Evolutionary conservation across 306 rosid genomes (phyloP), one percentile per base, ranked within the genome.

Genomic region (Astragalus glycyphyllos): DNA sequence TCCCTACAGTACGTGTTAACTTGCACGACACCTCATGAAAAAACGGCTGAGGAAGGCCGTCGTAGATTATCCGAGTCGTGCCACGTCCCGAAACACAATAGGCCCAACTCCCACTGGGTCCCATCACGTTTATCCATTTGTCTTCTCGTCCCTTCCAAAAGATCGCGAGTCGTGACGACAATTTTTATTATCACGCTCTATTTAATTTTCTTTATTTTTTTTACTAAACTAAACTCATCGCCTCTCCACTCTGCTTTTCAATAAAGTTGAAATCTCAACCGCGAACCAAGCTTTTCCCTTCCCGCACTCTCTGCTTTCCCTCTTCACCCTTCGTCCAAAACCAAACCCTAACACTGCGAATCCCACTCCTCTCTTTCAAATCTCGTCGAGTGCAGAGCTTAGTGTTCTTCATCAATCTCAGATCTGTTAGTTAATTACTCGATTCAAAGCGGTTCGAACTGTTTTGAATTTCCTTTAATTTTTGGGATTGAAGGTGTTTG

Each of bases 331-430:
- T 60, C 48, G n/a, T 75, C 2, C 5, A 26, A 45, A 69, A 76
- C 83, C 72, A 88, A 92, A 86, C 96, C 98, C 96, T 90, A 90
- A 75, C 82, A 47, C 85, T 67, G 1, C 54, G 1, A 47, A 72
- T 62, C 79, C 55, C 50, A 63, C 74, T 34, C 20, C 10, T 63
- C 47, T 72, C 0, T 44, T 60, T 11, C 34, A 62, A 79, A 74
- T 81, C 79, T 75, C 77, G 42, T 47, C 16, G 6, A 55, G 41
- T 58, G n/a, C 49, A 68, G 5, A 56, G 34, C 65, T 41, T 72
- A 20, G 11, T 78, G 55, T 11, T 74, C n/a, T 79, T 32, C 35
- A 7, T 45, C 48, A 77, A 81, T 81, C 83, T 78, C 84, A 84
- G 92, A 87, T 89, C 87, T 81, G 84, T 78, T 44, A 45, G 11